Conservation (phyloP, 2,329 filamentous ascomycete genomes). For the Calonectria pseudoturangicola region DNA sequence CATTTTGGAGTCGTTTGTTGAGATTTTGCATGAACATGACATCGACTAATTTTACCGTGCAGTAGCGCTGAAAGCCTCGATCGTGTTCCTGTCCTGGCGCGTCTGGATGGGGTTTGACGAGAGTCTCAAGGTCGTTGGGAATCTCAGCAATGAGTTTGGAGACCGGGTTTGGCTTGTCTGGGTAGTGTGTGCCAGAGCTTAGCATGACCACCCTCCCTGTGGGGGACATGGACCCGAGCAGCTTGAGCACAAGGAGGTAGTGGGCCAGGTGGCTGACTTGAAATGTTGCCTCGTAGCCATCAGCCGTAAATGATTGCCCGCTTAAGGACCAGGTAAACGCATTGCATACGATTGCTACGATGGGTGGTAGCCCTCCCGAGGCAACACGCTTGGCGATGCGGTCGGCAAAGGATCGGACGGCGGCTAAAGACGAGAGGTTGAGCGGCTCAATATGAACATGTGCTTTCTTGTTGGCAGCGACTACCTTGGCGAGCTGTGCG, state of each 20-base stretch:
- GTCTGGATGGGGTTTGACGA: slow-evolving; percentile 37
- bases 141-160: slow-evolving; percentile 40
- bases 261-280: slow-evolving; percentile 49
- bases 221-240: slow-evolving; percentile 43
- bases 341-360: slow-evolving; percentile 49
- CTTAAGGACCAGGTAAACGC: slow-evolving; percentile 44
- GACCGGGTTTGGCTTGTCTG: slow-evolving; percentile 41
- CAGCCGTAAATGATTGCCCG: slow-evolving; percentile 36
- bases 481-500: slow-evolving; percentile 51
- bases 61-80: slow-evolving; percentile 51
- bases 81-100: slow-evolving; percentile 42
- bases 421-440: slow-evolving; percentile 39
- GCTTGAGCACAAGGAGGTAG: slow-evolving; percentile 48
- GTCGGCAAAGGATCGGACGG: slow-evolving; percentile 38
- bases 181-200: slow-evolving; percentile 42
- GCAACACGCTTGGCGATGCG: slow-evolving; percentile 12
- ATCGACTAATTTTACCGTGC: slow-evolving; percentile 48
- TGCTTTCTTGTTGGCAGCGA: slow-evolving; percentile 28
- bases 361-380: slow-evolving; percentile 33
- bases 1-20: slow-evolving; percentile 42
- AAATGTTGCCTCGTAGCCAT: slow-evolving; percentile 46
- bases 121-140: slow-evolving; percentile 29
- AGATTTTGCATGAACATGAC: slow-evolving; percentile 54
- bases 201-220: slow-evolving; percentile 45
- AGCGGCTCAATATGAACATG: slow-evolving; percentile 41